Evolutionary conservation across 345 rosid genomes (phyloP), one percentile per base, ranked within the genome.

Genomic region (Conringia planisiliqua): DNA sequence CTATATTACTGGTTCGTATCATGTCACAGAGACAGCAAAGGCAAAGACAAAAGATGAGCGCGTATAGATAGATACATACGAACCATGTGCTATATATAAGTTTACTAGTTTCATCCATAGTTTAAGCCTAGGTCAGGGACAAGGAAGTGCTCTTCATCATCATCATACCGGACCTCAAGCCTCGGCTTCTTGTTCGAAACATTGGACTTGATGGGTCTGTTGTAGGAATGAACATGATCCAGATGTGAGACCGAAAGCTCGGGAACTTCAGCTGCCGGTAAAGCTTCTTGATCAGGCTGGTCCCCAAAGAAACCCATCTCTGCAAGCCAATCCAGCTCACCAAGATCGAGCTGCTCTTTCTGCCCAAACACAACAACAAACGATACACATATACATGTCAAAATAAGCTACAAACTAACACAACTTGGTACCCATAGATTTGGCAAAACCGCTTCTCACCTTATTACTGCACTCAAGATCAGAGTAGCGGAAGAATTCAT

Each of bases 111-210:
- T 88, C 89, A 16, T 90, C 89, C 30, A 83, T 86, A 54, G 85
- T 69, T 88, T 68, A 88, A 32, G 96, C 97, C 97, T n/a, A 94
- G 88, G 76, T 94, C 95, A 0, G 98, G 98, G 57, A 94, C 98
- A 1, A 89, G 86, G 83, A 84, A 94, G 81, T 72, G 75, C 80
- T 91, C 97, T 5, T 89, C 94, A 4, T 88, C 88, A 9, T 85
- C 88, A 7, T 87, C 88, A 1, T 84, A 84, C 0, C 74, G 32
- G 27, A 83, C 20, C 67, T 87, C 94, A 9, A 91, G 71, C 81
- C 98, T 86, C 1, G 92, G 90, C 78, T 87, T 93, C 92, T 93
- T 93, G 59, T 83, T 57, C 2, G 94, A 76, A 74, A 82, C 73
- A 78, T 62, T 77, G 52, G 76, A 78, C 71, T 83, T 91, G 78